Conservation (phyloP, 305 asterid species). For the Solanum hybrid region DNA sequence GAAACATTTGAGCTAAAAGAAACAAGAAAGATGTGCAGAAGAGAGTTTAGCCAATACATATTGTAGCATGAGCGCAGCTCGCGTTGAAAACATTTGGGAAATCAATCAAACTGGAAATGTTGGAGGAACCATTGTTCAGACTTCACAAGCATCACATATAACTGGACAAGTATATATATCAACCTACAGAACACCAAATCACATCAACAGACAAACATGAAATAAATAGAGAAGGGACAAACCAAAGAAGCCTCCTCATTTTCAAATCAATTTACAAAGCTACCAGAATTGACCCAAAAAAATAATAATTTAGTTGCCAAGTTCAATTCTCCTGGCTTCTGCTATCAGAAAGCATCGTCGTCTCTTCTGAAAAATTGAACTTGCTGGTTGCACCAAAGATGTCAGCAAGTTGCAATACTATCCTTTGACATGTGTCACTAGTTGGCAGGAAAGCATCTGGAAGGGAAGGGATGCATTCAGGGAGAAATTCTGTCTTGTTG, state of each 20-base stretch:
- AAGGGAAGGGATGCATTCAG: conserved; percentile 71
- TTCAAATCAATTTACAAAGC: not conserved
- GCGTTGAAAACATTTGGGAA: not conserved
- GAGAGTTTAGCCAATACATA: not conserved
- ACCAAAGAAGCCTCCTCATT: not conserved
- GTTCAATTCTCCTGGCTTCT: conserved; percentile 1
- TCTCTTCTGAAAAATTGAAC: conserved; percentile 39
- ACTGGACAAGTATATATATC: not conserved
- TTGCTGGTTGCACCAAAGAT: conserved; percentile 48
- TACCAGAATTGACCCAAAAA: not conserved
- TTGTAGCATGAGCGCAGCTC: not conserved
- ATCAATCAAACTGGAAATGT: not conserved
- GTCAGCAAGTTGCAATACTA: conserved; percentile 45
- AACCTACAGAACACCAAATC: not conserved
- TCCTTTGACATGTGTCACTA: conserved; percentile 42
- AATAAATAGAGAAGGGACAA: not conserved
- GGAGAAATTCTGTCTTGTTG: conserved; percentile 52
- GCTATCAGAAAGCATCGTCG: conserved; percentile 11
- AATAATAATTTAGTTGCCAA: not conserved
- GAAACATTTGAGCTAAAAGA: not conserved
- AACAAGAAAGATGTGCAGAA: not conserved
- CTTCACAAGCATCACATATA: not conserved
- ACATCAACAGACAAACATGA: not conserved
- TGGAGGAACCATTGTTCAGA: not conserved
- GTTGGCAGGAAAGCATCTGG: conserved; percentile 61